phyloP scores from a whole-genome alignment of 805 yeast species.

The Spathaspora sp. region DNA sequence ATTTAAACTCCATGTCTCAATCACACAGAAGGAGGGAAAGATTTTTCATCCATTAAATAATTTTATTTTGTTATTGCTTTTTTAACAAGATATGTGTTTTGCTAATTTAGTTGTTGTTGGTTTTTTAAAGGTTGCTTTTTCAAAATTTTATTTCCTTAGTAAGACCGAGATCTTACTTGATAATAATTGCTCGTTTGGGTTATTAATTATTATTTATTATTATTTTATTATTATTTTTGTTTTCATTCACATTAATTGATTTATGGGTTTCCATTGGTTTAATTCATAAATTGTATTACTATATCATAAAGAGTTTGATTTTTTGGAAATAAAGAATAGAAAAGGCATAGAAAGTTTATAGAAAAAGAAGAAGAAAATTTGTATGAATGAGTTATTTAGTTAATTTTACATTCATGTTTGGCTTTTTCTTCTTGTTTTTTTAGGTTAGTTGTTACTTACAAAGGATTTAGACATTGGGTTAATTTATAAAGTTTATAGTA shows the following conservation, averaged over 20 bases:
- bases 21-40: constrained; percentile 3
- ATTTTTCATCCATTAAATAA: not conserved
- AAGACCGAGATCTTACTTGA: not conserved
- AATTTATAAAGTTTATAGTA: constrained; percentile 5
- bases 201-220: constrained; percentile 14
- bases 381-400: not conserved
- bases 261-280: not conserved
- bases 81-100: not conserved
- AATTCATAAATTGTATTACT: constrained; percentile 3
- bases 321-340: constrained; percentile 2
- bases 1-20: constrained; percentile 6
- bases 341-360: constrained; percentile 1
- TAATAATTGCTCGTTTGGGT: constrained; percentile 16
- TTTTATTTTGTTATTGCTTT: constrained; percentile 4
- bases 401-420: not conserved
- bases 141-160: not conserved
- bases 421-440: not conserved
- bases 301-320: constrained; percentile 1
- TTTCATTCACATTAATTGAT: not conserved
- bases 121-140: not conserved
- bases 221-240: constrained; percentile 8
- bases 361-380: not conserved
- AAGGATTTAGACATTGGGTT: constrained; percentile 43
- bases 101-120: not conserved
- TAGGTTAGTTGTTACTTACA: not conserved